Evolutionary conservation across 1,284 basidiomycete genomes (phyloP), one percentile per base, ranked within the genome.

Genomic region (Pisolithus thermaeus): DNA sequence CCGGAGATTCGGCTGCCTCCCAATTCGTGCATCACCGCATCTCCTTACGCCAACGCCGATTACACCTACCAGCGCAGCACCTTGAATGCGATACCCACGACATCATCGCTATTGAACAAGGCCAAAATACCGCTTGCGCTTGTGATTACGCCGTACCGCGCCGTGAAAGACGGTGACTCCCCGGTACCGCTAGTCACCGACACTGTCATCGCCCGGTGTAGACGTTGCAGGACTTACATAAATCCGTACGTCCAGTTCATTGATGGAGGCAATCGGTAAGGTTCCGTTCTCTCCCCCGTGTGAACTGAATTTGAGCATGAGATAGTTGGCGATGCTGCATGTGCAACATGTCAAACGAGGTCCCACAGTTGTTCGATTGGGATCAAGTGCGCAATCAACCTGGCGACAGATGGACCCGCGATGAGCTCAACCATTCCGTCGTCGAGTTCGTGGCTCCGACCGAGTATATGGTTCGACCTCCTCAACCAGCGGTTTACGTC

Each of bases 161-260:
- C 89, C 1, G 71, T 93, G 55, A 80, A 81, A 55, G 81, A 81
- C 52, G 87, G 84, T 22, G 87, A 92, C 46, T 82, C 84, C 47
- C 77, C 82, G 0, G 92, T 97, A 12, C 92, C 94, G 11, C 80
- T 97, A 36, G 83, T 97, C 2, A 82, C 89, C 1, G 97, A 99
- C 69, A 93, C 91, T 0, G 90, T 99, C 45, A 99, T 99, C 62
- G 96, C 97, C 44, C 90, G 97, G 43, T 99, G 97, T 73, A 83
- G 97, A 56, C 84, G 96, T 37, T 99, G 97, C 79, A 83, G 97
- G 63, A 92, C 93, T 41, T 99, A 99, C 73, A 99, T 99, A 73
- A 98, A 99, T 69, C 96, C 97, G 4, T 99, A 92, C 66, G 95
- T 98, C 39, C 92, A 94, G 61, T 99, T 99, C 69, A 94, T 97